A percentile compares a stretch with the other conserved stretches of the same genome.
Evolutionary conservation across 169 alveolate species (phyloP).

Genomic region (Perkinsus marinus): DNA sequence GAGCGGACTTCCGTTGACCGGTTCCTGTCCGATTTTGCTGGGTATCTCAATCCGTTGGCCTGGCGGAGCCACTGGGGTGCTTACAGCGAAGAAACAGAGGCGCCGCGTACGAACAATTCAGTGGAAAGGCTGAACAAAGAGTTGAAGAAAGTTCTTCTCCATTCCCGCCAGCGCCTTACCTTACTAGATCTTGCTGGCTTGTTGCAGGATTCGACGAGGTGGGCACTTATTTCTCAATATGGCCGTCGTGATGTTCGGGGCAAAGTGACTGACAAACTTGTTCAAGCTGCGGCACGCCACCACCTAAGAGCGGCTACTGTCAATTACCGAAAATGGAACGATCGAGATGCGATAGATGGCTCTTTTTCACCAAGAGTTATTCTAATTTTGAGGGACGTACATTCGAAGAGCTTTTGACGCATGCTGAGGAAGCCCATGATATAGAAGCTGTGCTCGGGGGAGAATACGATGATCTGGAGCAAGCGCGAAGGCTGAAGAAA

Average conservation of each 20-base stretch:
- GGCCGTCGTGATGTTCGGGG: not conserved
- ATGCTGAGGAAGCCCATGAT: not conserved
- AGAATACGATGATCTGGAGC: not conserved
- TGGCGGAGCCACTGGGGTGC: too few species aligned
- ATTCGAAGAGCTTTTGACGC: not conserved
- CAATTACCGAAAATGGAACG: not conserved
- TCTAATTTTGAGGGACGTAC: not conserved
- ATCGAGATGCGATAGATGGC: not conserved
- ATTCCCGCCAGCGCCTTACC: too few species aligned
- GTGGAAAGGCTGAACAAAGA: too few species aligned
- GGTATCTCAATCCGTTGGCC: too few species aligned
- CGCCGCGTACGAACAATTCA: too few species aligned
- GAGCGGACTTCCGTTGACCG: too few species aligned
- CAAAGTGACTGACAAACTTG: not conserved
- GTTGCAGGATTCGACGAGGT: not conserved
- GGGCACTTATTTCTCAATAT: not conserved
- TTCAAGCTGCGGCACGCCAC: not conserved
- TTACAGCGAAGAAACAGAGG: too few species aligned
- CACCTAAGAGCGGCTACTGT: not conserved
- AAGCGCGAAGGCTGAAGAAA: not conserved
- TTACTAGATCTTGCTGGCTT: not conserved
- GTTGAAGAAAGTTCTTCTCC: too few species aligned
- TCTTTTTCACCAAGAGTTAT: not conserved
- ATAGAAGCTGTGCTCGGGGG: not conserved
- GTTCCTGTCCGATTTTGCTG: too few species aligned